phyloP scores from a whole-genome alignment of 805 yeast species.

The Ogataea methylovora region DNA sequence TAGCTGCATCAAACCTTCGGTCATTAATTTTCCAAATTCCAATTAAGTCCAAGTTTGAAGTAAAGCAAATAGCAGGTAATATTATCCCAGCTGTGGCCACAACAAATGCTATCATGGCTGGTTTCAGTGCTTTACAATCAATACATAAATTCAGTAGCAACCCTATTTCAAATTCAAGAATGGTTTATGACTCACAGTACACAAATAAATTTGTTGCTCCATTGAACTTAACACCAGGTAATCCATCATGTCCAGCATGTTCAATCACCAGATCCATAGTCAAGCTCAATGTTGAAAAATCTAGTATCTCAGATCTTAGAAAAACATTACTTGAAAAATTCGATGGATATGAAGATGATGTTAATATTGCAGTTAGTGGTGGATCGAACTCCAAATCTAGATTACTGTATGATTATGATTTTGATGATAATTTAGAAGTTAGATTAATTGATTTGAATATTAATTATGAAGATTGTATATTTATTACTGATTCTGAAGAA shows the following conservation, averaged over 20 bases:
- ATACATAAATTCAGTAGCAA: conserved; percentile 38
- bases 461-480: conserved; percentile 50
- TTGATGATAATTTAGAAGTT: conserved; percentile 63
- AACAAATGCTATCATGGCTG: conserved; percentile 92
- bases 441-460: conserved; percentile 48
- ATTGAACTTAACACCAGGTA: conserved; percentile 55
- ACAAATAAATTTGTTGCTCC: conserved; percentile 59
- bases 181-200: conserved; percentile 47
- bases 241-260: conserved; percentile 65
- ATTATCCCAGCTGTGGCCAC: conserved; percentile 98
- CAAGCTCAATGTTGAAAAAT: conserved; percentile 20
- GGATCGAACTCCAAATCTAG: conserved; percentile 50
- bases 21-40: conserved; percentile 65
- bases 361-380: conserved; percentile 38
- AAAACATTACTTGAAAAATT: conserved; percentile 40
- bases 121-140: conserved; percentile 73
- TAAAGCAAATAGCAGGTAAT: conserved; percentile 94
- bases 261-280: conserved; percentile 46
- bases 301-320: conserved; percentile 46
- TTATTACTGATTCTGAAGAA: conserved; percentile 79
- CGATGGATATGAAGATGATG: conserved; percentile 37
- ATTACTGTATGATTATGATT: conserved; percentile 78
- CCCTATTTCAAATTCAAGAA: conserved; percentile 27
- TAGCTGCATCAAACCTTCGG: conserved; percentile 75
- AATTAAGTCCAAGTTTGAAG: conserved; percentile 69